Base-by-base conservation (phyloP, 352 stramenopile species). In the Peronospora tabacina region DNA sequence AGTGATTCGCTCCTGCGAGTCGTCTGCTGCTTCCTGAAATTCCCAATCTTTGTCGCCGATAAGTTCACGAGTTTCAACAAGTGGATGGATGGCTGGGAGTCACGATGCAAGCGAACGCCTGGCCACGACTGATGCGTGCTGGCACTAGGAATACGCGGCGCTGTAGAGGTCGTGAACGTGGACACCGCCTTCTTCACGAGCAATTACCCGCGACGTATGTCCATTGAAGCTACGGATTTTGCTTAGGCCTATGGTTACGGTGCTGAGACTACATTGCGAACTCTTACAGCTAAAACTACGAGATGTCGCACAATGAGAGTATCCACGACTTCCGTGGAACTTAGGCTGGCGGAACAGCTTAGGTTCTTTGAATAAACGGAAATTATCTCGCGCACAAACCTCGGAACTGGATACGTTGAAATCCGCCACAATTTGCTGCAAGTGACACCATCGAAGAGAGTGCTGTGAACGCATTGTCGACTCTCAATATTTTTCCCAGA, bases 31-130 rank as follows among this genome's bases (percentile, higher is more conserved):
- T 74, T 30, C 70, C 81, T 0, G 55, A 78, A 26, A 7, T 42
- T 66, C 26, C 87, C 92, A 0, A 62, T 90, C n/a, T 97, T 97
- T 63, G 82, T 95, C 44, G 60, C 80, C 0, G 80, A 97, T 58
- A 76, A 90, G 29, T 98, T 92, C 72, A 97, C 90, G 34, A 67
- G 72, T 44, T 95, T 90, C 47, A 88, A 90, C 52, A 97, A 97
- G 63, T 96, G 95, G 64, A 97, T 98, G 91, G 90, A 98, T 68
- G 90, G 92, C 12, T 97, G 92, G 92, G 94, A 98, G 66, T 96
- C 90, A 19, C 89, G 90, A 0, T 75, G 92, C 53, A 96, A 98
- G 65, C 73, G 74, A 42, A 63, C 76, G 11, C 58, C 80, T 2
- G 85, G 85, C 7, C 85, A 88, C 50, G 94, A 98, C 72, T 98